Evolutionary conservation across 129 eudicot genomes (phyloP), one percentile per base, ranked within the genome.

Genomic region (Saposhnikovia divaricata): DNA sequence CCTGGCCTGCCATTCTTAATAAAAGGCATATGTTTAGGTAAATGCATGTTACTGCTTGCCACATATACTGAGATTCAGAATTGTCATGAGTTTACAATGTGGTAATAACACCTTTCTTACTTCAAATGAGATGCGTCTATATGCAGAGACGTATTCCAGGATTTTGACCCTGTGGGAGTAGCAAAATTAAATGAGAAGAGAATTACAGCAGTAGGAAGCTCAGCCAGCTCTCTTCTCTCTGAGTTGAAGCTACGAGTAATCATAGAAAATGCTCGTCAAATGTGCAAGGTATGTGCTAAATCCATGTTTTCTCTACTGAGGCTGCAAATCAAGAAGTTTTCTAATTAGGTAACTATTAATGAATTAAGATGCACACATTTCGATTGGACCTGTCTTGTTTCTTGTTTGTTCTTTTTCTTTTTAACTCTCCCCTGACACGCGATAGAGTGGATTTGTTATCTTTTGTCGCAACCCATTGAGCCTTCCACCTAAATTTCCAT

Each of bases 111-210:
- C 23, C 40, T 68, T 68, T 68, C 73, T 68, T 61, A 23, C 48
- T 19, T 81, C 43, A 68, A 68, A 28, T 31, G 73, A 68, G 40
- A 31, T 68, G 73, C 23, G 9, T 68, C 42, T 68, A 43, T 44
- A 40, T 51, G 74, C 97, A 95, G 98, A 87, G 97, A 92, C 74
- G 91, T 90, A 7, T 95, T 95, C 80, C 89, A 84, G 77, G 89
- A 84, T 48, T 95, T 95, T 79, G 96, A 95, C 38, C 98, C 98
- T 37, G 46, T 86, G 76, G 84, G 82, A 16, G 90, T 95, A 66
- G 87, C 97, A 77, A 95, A 90, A 79, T 45, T 92, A 63, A 95
- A 87, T 78, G 98, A 95, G 78, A 95, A 94, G 91, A 94, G 89
- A 81, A 86, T 89, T 45, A 61, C 80, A 57, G 76, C 87, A 70